These are phyloP conservation scores for Marchantia polymorpha DNA, from an alignment of 225 moss, liverwort and hornwort genomes.

Conservation along the genomic window DNA sequence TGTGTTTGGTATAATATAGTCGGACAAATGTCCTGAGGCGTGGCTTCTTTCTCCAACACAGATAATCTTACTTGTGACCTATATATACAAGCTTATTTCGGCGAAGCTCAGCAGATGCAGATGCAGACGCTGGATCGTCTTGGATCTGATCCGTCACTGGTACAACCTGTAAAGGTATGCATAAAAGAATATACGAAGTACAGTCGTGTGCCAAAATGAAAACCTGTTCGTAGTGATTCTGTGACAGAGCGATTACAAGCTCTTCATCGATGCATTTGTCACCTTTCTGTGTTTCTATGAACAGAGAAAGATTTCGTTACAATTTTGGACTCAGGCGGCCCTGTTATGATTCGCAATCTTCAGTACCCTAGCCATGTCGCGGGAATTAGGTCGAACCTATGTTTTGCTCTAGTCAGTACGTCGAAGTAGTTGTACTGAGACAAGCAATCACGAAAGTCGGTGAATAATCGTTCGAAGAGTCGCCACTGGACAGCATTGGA, in stretches of 20 bases:
- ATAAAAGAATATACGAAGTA: not conserved
- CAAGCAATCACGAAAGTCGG: slow-evolving; percentile 93
- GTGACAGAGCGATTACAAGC: not conserved
- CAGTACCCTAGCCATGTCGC: slow-evolving; percentile 88
- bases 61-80: not conserved
- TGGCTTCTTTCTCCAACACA: not conserved
- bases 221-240: not conserved
- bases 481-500: slow-evolving; percentile 91
- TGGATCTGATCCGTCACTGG: not conserved
- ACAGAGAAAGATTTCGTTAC: not conserved
- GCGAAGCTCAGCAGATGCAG: not conserved
- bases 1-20: not conserved
- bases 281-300: not conserved
- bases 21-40: not conserved
- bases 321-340: not conserved
- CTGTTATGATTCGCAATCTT: not conserved
- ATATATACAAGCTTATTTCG: slow-evolving; percentile 4
- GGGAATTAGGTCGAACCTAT: slow-evolving; percentile 87
- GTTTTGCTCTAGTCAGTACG: slow-evolving; percentile 74
- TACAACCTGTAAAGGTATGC: not conserved
- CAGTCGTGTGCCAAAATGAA: not conserved
- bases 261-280: not conserved
- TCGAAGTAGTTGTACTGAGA: slow-evolving; percentile 89
- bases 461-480: slow-evolving; percentile 96
- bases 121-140: not conserved